phyloP scores from a whole-genome alignment of 2,329 filamentous ascomycete genomes.

The Alternaria atra region DNA sequence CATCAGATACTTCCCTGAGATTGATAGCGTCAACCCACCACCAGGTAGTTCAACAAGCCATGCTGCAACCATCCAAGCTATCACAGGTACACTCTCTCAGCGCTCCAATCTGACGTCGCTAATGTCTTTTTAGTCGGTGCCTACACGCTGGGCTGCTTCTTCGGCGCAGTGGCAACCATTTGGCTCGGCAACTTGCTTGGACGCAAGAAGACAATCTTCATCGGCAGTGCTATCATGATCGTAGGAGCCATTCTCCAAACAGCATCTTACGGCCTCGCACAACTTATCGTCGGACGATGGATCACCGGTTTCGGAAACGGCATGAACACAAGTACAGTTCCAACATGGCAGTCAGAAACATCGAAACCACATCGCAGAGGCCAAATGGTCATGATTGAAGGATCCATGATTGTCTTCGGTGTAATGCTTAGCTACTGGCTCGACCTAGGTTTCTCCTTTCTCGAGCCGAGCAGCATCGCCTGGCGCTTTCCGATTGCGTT shows the following conservation, averaged over 20 bases:
- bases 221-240: slow-evolving; percentile 67
- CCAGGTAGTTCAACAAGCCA: slow-evolving; percentile 43
- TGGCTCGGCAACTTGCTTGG: slow-evolving; percentile 68
- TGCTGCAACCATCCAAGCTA: slow-evolving; percentile 55
- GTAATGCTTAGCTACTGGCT: slow-evolving; percentile 55
- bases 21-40: slow-evolving; percentile 51
- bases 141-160: slow-evolving; percentile 57
- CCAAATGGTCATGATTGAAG: slow-evolving; percentile 59
- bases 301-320: slow-evolving; percentile 60
- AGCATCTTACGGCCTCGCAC: slow-evolving; percentile 56
- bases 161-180: slow-evolving; percentile 54
- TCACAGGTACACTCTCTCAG: slow-evolving; percentile 40
- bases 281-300: slow-evolving; percentile 59
- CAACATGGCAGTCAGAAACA: slow-evolving; percentile 59
- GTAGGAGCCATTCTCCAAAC: slow-evolving; percentile 68
- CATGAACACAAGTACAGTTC: slow-evolving; percentile 49
- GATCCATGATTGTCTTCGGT: slow-evolving; percentile 57
- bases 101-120: slow-evolving; percentile 22
- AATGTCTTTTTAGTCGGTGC: slow-evolving; percentile 27
- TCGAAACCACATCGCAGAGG: slow-evolving; percentile 57
- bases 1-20: slow-evolving; percentile 55
- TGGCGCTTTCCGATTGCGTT: slow-evolving; percentile 64
- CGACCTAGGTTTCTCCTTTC: slow-evolving; percentile 60
- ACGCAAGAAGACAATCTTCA: slow-evolving; percentile 65
- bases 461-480: slow-evolving; percentile 53